Evolutionary conservation across 2,329 filamentous ascomycete genomes (phyloP).

Genomic region (Sordariomycetes sp.): DNA sequence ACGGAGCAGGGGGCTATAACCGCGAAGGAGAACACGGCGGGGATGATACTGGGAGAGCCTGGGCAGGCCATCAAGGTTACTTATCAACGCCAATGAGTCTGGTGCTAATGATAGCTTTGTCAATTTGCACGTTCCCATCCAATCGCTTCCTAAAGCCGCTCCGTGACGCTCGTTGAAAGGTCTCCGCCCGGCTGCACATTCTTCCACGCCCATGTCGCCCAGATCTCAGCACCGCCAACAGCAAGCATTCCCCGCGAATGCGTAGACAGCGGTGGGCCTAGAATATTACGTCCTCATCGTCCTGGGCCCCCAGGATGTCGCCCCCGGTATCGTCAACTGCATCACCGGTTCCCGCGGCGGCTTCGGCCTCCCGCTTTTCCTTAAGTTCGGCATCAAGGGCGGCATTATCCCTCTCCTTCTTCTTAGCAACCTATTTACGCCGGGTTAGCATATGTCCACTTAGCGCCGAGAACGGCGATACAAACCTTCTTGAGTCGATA

Average conservation of each 20-base stretch:
- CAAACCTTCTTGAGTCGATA: conserved; percentile 81
- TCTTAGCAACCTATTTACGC: conserved; percentile 54
- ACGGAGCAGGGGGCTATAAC: conserved; percentile 79
- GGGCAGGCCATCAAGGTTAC: conserved; percentile 79
- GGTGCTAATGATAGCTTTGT: not conserved
- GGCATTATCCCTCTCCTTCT: conserved; percentile 70
- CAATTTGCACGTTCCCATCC: not conserved
- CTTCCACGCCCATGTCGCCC: not conserved
- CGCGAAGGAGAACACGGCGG: conserved; percentile 87
- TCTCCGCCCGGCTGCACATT: not conserved
- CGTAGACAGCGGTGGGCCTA: conserved; percentile 21
- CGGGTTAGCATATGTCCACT: not conserved
- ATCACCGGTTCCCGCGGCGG: conserved; percentile 13
- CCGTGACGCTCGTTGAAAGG: not conserved
- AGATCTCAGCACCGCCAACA: not conserved
- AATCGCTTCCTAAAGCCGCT: not conserved
- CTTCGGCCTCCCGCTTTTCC: conserved; percentile 50
- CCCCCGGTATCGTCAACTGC: conserved; percentile 20
- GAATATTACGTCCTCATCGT: conserved; percentile 83
- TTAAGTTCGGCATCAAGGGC: conserved; percentile 66
- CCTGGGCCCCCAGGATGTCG: conserved; percentile 64
- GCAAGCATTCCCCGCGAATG: not conserved
- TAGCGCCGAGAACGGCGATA: not conserved
- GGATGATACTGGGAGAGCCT: conserved; percentile 60
- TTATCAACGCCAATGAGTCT: conserved; percentile 78